Evolutionary conservation across 805 yeast species (phyloP).

Genomic region (Candida chilensis): DNA sequence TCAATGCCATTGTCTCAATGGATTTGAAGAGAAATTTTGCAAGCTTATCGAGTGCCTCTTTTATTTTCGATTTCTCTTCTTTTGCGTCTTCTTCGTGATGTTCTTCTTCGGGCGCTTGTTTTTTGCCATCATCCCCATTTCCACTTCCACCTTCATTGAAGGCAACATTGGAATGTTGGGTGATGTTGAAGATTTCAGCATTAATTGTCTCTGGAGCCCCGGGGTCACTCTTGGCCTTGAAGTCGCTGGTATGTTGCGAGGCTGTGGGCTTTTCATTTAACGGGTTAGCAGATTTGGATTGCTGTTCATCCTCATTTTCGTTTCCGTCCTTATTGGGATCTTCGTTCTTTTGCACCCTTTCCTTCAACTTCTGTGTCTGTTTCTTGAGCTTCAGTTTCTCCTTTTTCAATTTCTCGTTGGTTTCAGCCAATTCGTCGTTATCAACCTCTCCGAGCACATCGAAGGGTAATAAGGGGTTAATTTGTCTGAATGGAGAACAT

Average conservation of each 20-base stretch:
- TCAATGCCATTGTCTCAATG: constrained; percentile 62
- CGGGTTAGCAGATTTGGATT: too few relatives aligned
- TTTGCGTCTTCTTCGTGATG: constrained; percentile 8
- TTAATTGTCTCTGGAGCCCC: background rate
- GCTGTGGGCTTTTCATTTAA: too few relatives aligned
- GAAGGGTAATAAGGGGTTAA: constrained; percentile 31
- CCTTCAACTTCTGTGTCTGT: constrained; percentile 8
- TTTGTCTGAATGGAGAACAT: background rate
- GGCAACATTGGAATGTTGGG: background rate
- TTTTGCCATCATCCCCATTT: background rate
- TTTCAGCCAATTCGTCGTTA: constrained; percentile 18
- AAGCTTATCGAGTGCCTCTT: constrained; percentile 3
- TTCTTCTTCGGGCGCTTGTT: constrained; percentile 5
- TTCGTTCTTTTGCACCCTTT: constrained; percentile 1
- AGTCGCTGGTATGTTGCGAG: too few relatives aligned
- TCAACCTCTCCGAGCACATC: constrained; percentile 27
- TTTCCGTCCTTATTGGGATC: constrained; percentile 2
- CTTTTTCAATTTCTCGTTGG: constrained; percentile 16
- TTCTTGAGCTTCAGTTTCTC: constrained; percentile 15
- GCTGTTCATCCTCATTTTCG: constrained; percentile 5
- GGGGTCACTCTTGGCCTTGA: too few relatives aligned
- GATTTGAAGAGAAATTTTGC: constrained; percentile 27
- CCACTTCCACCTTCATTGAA: constrained; percentile 1
- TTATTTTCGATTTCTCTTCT: constrained; percentile 6
- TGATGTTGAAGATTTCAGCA: background rate